Evolutionary conservation across 2,329 filamentous ascomycete species (phyloP).

Genomic region (Cladosporium sp.): DNA sequence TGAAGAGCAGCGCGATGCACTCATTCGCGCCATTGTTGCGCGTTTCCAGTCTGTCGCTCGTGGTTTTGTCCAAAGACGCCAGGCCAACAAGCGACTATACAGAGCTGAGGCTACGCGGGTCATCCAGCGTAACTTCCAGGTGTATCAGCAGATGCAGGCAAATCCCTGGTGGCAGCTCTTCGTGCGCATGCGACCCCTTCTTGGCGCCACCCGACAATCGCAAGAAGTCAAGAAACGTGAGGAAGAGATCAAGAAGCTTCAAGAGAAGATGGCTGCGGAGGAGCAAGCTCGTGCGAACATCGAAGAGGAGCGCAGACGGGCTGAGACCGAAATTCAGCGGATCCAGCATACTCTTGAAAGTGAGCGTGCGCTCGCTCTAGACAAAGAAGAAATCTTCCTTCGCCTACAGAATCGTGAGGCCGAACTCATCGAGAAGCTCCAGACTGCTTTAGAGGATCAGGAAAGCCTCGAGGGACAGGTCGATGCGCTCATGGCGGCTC

Average conservation of each 20-base stretch:
- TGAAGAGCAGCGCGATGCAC: slow-evolving; percentile 88
- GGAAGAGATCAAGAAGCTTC: slow-evolving; percentile 85
- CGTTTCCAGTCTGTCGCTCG: slow-evolving; percentile 90
- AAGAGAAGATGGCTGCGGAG: slow-evolving; percentile 79
- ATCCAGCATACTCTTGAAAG: slow-evolving; percentile 95
- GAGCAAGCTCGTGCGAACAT: slow-evolving; percentile 72
- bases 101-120: slow-evolving; percentile 92
- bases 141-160: slow-evolving; percentile 84
- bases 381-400: slow-evolving; percentile 99
- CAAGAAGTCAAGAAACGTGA: slow-evolving; percentile 94
- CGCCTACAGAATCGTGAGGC: slow-evolving; percentile 88
- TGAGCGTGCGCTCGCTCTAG: slow-evolving; percentile 88
- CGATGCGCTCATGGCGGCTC: slow-evolving; percentile 83
- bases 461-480: slow-evolving; percentile 92
- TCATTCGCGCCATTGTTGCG: slow-evolving; percentile 92
- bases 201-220: slow-evolving; percentile 88
- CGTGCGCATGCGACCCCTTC: slow-evolving; percentile 88
- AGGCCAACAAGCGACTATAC: slow-evolving; percentile 91
- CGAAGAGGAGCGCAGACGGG: slow-evolving; percentile 87
- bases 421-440: slow-evolving; percentile 89
- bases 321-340: slow-evolving; percentile 81
- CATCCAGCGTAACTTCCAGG: slow-evolving; percentile 90
- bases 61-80: slow-evolving; percentile 83
- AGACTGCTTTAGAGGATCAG: slow-evolving; percentile 89
- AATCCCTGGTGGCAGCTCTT: slow-evolving; percentile 98